Base-by-base conservation (phyloP, 805 yeast species). In the Clavispora vitiphila region DNA sequence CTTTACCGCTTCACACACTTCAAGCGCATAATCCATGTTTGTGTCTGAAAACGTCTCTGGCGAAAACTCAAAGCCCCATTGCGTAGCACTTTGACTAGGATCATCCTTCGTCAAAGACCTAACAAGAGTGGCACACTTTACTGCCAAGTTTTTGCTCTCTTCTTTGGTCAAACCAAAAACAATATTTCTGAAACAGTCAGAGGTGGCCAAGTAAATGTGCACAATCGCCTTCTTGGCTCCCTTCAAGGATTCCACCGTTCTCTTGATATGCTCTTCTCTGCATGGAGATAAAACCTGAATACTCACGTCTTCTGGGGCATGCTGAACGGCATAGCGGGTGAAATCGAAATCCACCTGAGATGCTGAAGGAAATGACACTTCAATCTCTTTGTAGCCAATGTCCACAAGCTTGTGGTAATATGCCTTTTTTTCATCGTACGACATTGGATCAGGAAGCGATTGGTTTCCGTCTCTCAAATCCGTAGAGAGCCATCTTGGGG, bases 401-500 rank as follows among this genome's bases (percentile, higher is more conserved):
- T 81, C 84, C 12, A 84, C 74, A 32, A 85, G 68, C 58, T 83
- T 81, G 41, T 76, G 65, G 60, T 84, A 83, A 63, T 81, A 85
- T 41, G 70, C 76, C 56, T 80, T 80, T 64, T 85, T 85, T 55
- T 85, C 90, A n/a, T 69, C 81, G 34, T 83, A 70, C n/a, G 83
- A 72, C 95, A 85, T 85, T 40, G 93, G 95, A 57, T 85, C 93
- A 0, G 93, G 91, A 51, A 85, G 72, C 5, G 90, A 81, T 65
- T 85, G 93, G 62, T 85, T 85, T 24, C 95, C 95, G 57, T 85
- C 95, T 54, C 95, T 75, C 47, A 85, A 71, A 56, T 86, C 95
- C 3, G 95, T 85, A 16, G 90, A 81, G 36, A 86, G 68, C 93
- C 93, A 85, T 51, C 93, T 69, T 16, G 95, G 95, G 3, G 89